Conservation (phyloP, 305 asterid genomes). For the Fraxinus dipetala region DNA sequence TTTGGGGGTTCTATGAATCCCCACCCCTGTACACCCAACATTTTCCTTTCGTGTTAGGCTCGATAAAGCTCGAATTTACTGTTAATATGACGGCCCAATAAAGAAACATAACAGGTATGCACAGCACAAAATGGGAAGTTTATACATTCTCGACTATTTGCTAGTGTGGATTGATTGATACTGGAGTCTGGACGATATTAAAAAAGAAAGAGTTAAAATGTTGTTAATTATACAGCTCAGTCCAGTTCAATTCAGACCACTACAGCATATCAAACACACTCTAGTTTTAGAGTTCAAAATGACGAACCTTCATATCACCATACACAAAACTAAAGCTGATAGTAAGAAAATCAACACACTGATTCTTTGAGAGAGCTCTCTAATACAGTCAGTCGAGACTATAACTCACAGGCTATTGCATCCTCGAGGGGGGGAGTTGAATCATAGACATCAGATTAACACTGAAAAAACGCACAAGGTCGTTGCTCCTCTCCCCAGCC, state of each 20-base stretch:
- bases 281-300: conserved; percentile 1
- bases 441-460: conserved; percentile 15
- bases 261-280: background rate
- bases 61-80: background rate
- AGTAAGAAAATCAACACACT: conserved; percentile 24
- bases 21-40: too few relatives aligned
- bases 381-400: conserved; percentile 30
- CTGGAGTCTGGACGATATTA: background rate
- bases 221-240: background rate
- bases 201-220: background rate
- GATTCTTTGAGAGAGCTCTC: conserved; percentile 25
- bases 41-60: background rate
- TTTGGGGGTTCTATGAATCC: too few relatives aligned
- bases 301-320: conserved; percentile 27
- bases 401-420: conserved; percentile 24
- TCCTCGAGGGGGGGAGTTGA: conserved; percentile 17
- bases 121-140: background rate
- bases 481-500: background rate
- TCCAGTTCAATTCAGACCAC: background rate
- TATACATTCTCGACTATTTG: background rate
- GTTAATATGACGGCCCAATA: background rate
- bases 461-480: conserved; percentile 1
- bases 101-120: background rate
- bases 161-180: background rate
- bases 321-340: conserved; percentile 28